Percentiles rank a stretch among this genome's conserved stretches.
phyloP scores from a whole-genome alignment of 192 early-diverging fungal species.

The Mycoemilia scoparia region DNA sequence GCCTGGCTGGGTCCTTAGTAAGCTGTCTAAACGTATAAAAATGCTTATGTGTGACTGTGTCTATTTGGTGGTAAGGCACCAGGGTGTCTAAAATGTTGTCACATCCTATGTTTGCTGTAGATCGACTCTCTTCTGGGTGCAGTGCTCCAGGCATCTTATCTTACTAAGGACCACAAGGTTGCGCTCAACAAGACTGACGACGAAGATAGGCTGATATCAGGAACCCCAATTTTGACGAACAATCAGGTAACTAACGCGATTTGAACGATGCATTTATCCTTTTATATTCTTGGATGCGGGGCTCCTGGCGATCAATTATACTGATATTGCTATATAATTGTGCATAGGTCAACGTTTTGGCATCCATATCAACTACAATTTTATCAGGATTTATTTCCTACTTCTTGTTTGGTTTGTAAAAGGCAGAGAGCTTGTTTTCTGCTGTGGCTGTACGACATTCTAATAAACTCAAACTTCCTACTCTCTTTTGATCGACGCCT shows the following conservation, averaged over 20 bases:
- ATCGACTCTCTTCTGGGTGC: slow-evolving; percentile 75
- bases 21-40: slow-evolving; percentile 1
- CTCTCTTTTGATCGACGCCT: too few relatives aligned
- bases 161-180: slow-evolving; percentile 21
- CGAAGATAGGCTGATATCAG: slow-evolving; percentile 37
- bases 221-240: slow-evolving; percentile 55
- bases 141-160: slow-evolving; percentile 52
- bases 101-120: too few relatives aligned
- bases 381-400: too few relatives aligned
- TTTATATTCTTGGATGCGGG: too few relatives aligned
- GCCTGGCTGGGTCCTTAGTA: slow-evolving; percentile 60
- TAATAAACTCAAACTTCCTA: too few relatives aligned
- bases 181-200: slow-evolving; percentile 35
- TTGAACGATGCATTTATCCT: too few relatives aligned
- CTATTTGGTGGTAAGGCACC: background rate
- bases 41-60: background rate
- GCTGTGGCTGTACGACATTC: too few relatives aligned
- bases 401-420: too few relatives aligned
- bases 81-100: background rate
- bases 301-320: too few relatives aligned
- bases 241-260: slow-evolving; percentile 42
- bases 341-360: slow-evolving; percentile 18
- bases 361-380: slow-evolving; percentile 12
- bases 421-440: too few relatives aligned
- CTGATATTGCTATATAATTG: too few relatives aligned